phyloP scores from a whole-genome alignment of 202 grass and related monocot genomes.

The Setaria italica region DNA sequence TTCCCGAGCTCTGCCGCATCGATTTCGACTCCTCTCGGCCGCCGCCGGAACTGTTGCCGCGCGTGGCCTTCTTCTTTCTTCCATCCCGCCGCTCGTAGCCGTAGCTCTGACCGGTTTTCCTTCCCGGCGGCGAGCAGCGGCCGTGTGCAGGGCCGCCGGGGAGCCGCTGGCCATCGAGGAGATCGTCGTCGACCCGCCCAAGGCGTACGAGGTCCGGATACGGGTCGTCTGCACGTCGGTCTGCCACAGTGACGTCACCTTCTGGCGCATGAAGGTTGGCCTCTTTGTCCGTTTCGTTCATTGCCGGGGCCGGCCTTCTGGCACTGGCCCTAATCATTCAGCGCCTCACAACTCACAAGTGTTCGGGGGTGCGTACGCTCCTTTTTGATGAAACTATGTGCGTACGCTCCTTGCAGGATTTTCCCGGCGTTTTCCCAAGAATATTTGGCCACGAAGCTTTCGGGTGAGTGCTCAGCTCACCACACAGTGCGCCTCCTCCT shows the following conservation, averaged over 20 bases:
- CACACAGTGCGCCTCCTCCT: not conserved
- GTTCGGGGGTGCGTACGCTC: too few relatives aligned
- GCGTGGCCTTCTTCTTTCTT: not conserved
- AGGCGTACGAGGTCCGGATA: conserved; percentile 71
- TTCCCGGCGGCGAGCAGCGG: conserved; percentile 53
- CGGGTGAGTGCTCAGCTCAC: conserved; percentile 59
- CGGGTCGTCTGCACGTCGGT: conserved; percentile 88
- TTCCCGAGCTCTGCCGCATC: not conserved
- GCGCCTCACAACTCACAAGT: not conserved
- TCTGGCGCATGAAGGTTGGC: conserved; percentile 84
- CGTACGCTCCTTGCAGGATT: conserved; percentile 39
- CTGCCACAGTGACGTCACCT: conserved; percentile 88
- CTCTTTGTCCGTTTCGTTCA: not conserved
- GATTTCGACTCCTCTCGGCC: not conserved
- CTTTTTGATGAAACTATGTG: not conserved
- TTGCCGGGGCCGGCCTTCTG: not conserved
- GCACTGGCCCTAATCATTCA: too few relatives aligned
- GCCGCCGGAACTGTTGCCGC: too few relatives aligned
- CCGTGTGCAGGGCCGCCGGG: conserved; percentile 77
- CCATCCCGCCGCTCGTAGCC: not conserved
- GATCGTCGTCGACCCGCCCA: conserved; percentile 77
- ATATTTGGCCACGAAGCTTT: conserved; percentile 92
- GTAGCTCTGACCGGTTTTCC: not conserved
- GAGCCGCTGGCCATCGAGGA: conserved; percentile 77
- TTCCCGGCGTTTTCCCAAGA: conserved; percentile 59